These are phyloP conservation scores for Xylaria sp. DNA, from an alignment of 2,329 filamentous ascomycete species.

Conservation along the genomic window DNA sequence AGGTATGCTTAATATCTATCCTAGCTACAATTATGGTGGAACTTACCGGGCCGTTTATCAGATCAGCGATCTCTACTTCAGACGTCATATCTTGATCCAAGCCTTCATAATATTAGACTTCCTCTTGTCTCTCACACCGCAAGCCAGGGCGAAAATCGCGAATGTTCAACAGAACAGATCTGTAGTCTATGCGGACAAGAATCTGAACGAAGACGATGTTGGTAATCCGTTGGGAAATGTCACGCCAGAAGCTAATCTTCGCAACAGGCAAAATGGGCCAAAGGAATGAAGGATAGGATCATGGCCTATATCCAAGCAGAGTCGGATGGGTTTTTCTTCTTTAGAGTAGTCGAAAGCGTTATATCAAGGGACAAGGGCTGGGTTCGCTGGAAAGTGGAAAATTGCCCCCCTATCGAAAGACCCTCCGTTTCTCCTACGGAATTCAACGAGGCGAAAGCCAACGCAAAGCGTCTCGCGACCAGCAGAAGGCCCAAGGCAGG, in stretches of 20 bases:
- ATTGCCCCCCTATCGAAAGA: conserved; percentile 85
- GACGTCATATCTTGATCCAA: conserved; percentile 93
- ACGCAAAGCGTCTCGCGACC: conserved; percentile 72
- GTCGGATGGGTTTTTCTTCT: conserved; percentile 88
- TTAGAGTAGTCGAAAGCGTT: conserved; percentile 96
- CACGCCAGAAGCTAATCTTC: conserved; percentile 36
- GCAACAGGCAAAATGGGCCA: conserved; percentile 80
- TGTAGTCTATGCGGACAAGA: conserved; percentile 81
- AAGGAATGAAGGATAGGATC: conserved; percentile 79
- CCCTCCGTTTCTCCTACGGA: conserved; percentile 74
- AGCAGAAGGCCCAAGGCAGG: conserved; percentile 76
- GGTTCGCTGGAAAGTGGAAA: conserved; percentile 98
- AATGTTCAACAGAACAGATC: conserved; percentile 80
- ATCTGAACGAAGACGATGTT: conserved; percentile 84
- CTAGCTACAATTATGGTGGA: conserved; percentile 6
- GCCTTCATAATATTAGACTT: conserved; percentile 95
- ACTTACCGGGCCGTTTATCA: conserved; percentile 49
- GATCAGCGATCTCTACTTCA: conserved; percentile 94
- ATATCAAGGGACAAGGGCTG: conserved; percentile 97
- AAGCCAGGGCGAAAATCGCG: conserved; percentile 81
- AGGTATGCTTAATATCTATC: conserved; percentile 63
- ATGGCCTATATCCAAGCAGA: conserved; percentile 84
- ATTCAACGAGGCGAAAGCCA: conserved; percentile 74
- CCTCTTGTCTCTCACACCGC: conserved; percentile 85
- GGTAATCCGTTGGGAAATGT: conserved; percentile 50